These are phyloP conservation scores for Boletus fagicola DNA, from an alignment of 768 basidiomycete genomes.

Conservation along the genomic window DNA sequence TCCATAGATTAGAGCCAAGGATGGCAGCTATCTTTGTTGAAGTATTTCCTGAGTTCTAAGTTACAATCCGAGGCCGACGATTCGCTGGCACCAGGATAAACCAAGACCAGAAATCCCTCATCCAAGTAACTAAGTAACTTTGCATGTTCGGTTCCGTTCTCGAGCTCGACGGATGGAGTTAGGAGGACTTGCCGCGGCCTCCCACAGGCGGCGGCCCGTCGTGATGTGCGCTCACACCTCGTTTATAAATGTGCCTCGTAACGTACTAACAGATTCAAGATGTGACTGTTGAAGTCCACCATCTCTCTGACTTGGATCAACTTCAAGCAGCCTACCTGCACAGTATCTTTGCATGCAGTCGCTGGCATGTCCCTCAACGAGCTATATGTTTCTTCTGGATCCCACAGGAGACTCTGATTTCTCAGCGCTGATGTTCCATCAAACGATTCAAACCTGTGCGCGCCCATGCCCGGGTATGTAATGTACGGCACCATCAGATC, in stretches of 20 bases:
- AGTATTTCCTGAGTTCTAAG: too few species aligned
- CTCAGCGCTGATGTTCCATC: neutral
- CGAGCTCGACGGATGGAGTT: neutral
- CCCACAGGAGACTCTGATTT: neutral
- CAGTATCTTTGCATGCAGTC: neutral
- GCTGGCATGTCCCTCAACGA: neutral
- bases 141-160: neutral
- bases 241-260: too few species aligned
- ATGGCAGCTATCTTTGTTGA: too few species aligned
- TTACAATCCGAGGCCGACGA: neutral
- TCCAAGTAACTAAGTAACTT: too few species aligned
- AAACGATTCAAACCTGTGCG: slow-evolving; percentile 6
- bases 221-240: neutral
- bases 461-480: neutral
- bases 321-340: neutral
- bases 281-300: neutral
- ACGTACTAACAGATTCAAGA: neutral
- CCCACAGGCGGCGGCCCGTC: neutral
- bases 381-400: neutral
- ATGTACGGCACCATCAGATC: slow-evolving; percentile 4
- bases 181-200: neutral
- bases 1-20: too few species aligned
- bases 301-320: neutral
- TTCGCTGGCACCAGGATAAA: neutral
- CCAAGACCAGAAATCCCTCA: neutral